Evolutionary conservation across 2,329 filamentous ascomycete species (phyloP).

Genomic region (Nothomitra cinnamomea): DNA sequence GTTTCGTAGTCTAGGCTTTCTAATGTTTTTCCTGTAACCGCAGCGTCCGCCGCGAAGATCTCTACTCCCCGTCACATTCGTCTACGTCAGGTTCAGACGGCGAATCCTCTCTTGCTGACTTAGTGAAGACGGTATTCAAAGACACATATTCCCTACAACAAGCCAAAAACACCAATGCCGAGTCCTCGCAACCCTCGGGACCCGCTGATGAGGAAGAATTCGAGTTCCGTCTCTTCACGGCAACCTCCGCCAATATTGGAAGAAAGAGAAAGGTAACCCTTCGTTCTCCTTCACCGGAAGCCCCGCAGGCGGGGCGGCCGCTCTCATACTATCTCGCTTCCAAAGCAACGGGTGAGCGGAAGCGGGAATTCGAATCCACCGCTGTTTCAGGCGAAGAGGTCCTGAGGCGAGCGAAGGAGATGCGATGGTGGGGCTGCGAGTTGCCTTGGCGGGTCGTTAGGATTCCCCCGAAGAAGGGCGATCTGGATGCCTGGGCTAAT

Average conservation of each 20-base stretch:
- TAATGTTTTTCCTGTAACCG: conserved; percentile 14
- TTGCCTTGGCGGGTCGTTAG: conserved; percentile 39
- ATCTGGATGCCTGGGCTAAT: too few relatives aligned
- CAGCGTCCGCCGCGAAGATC: conserved; percentile 38
- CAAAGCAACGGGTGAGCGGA: conserved; percentile 22
- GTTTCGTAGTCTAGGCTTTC: not conserved
- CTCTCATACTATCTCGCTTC: conserved; percentile 32
- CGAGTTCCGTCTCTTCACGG: conserved; percentile 38
- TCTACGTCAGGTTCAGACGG: conserved; percentile 16
- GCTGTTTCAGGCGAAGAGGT: conserved; percentile 38
- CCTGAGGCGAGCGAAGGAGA: conserved; percentile 22
- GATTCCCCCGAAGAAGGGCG: too few relatives aligned
- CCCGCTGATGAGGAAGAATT: conserved; percentile 23
- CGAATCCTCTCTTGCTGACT: conserved; percentile 21
- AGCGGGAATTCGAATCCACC: conserved; percentile 25
- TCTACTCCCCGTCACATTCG: conserved; percentile 24
- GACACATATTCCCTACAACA: conserved; percentile 8
- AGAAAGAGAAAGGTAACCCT: conserved; percentile 34
- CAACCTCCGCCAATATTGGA: conserved; percentile 20
- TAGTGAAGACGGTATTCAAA: conserved; percentile 29
- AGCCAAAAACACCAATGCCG: conserved; percentile 6
- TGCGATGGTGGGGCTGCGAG: conserved; percentile 36
- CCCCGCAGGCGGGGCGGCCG: conserved; percentile 21
- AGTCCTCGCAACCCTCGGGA: conserved; percentile 8
- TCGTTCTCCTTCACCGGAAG: conserved; percentile 24